A percentile compares a stretch with the other conserved stretches of the same genome.
These are phyloP conservation scores for Colletotrichum simmondsii DNA, from an alignment of 2,329 filamentous ascomycete genomes.

Conservation along the genomic window DNA sequence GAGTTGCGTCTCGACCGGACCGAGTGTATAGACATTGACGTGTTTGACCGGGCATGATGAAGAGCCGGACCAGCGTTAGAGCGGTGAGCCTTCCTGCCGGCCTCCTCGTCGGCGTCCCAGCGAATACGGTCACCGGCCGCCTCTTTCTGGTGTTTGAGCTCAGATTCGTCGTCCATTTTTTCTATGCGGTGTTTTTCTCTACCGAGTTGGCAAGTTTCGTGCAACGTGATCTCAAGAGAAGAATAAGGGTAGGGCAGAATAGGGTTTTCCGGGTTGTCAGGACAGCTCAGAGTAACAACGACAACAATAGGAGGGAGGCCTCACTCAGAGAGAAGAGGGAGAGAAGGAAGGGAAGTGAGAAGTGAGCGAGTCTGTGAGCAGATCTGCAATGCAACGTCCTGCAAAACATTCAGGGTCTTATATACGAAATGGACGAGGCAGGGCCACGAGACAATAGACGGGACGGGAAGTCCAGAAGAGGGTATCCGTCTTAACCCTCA, in stretches of 20 bases:
- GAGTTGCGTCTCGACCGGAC: constrained; percentile 47
- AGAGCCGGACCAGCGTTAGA: constrained; percentile 31
- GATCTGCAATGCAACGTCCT: background rate
- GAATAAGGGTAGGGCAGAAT: background rate
- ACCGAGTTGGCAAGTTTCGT: no score
- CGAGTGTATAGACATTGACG: constrained; percentile 55
- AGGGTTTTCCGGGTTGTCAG: background rate
- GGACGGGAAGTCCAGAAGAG: background rate
- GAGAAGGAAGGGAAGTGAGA: background rate
- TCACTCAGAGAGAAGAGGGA: background rate
- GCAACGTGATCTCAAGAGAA: background rate
- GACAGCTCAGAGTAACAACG: background rate
- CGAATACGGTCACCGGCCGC: constrained; percentile 43
- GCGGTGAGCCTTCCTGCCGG: constrained; percentile 31
- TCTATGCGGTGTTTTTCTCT: background rate
- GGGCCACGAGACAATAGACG: background rate
- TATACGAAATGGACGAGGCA: constrained; percentile 13
- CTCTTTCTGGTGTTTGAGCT: constrained; percentile 37
- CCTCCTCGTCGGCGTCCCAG: constrained; percentile 51
- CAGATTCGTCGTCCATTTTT: constrained; percentile 41
- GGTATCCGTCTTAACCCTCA: constrained; percentile 6
- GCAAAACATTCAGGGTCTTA: constrained; percentile 23
- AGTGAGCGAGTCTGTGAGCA: constrained; percentile 15
- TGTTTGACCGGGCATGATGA: constrained; percentile 42
- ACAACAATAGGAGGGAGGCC: background rate